phyloP scores from a whole-genome alignment of 192 early-diverging fungal genomes.

The Gonapodya prolifera region DNA sequence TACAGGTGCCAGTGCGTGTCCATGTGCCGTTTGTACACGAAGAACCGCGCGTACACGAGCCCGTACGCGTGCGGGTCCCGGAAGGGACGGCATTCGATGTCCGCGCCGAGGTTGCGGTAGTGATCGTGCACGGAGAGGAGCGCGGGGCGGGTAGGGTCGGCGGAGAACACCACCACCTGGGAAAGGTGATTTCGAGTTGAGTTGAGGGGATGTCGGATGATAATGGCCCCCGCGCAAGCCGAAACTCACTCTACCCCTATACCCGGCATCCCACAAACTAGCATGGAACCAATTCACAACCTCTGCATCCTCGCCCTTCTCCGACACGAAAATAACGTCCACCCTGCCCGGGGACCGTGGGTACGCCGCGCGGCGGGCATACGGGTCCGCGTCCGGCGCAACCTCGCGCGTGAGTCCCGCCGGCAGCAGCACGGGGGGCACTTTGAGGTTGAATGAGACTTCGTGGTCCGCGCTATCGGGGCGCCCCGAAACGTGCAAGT shows the following conservation, averaged over 20 bases:
- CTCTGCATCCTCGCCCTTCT: not conserved
- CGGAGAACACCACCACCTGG: not conserved
- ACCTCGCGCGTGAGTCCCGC: not conserved
- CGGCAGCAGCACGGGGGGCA: not conserved
- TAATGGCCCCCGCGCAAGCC: too few relatives aligned
- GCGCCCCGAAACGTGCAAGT: not conserved
- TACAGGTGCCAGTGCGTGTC: not conserved
- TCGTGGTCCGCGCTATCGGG: not conserved
- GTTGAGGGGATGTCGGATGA: too few relatives aligned
- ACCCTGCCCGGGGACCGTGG: not conserved
- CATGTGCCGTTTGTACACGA: not conserved
- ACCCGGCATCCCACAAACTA: not conserved
- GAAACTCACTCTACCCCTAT: too few relatives aligned
- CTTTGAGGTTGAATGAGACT: not conserved
- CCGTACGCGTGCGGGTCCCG: not conserved
- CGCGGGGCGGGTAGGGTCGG: not conserved
- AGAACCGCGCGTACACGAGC: not conserved
- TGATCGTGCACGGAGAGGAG: not conserved
- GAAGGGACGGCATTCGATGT: not conserved
- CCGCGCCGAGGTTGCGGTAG: not conserved
- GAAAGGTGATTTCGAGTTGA: too few relatives aligned
- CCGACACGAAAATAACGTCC: not conserved
- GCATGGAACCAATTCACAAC: not conserved
- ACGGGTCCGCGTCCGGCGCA: not conserved
- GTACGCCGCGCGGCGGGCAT: not conserved